Evolutionary conservation across 1,139 yeast species (phyloP).

Genomic region (Hyphopichia pseudoburtonii): DNA sequence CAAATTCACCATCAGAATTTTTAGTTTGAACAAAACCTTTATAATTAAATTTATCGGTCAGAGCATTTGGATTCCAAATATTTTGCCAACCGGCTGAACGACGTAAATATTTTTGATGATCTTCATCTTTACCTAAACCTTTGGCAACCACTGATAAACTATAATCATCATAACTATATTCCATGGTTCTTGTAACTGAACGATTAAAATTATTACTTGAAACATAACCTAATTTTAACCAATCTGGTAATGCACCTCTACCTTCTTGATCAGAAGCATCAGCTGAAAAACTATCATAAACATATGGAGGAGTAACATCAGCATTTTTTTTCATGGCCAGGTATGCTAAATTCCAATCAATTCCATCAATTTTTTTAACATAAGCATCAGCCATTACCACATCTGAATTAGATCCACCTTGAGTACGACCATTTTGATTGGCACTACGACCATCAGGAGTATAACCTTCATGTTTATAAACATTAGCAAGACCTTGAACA

Average conservation of each 20-base stretch:
- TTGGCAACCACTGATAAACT: slow-evolving; percentile 34
- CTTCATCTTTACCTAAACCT: slow-evolving; percentile 24
- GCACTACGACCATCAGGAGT: slow-evolving; percentile 42
- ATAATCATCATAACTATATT: slow-evolving; percentile 39
- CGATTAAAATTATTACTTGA: slow-evolving; percentile 31
- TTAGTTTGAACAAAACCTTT: slow-evolving; percentile 36
- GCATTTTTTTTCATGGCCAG: slow-evolving; percentile 39
- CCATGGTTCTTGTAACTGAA: slow-evolving; percentile 37
- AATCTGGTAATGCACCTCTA: slow-evolving; percentile 33
- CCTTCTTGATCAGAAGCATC: slow-evolving; percentile 31
- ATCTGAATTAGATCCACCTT: slow-evolving; percentile 42
- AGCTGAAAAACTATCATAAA: slow-evolving; percentile 23
- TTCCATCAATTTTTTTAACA: slow-evolving; percentile 22
- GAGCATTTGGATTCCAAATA: slow-evolving; percentile 34
- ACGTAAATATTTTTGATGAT: slow-evolving; percentile 27
- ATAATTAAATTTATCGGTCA: slow-evolving; percentile 17
- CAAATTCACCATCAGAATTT: slow-evolving; percentile 29
- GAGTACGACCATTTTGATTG: slow-evolving; percentile 39
- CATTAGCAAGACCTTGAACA: slow-evolving; percentile 28
- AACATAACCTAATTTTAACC: slow-evolving; percentile 29
- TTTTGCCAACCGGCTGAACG: slow-evolving; percentile 39
- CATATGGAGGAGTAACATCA: slow-evolving; percentile 29
- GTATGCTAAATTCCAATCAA: slow-evolving; percentile 33
- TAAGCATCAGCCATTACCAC: slow-evolving; percentile 41
- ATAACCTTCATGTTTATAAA: slow-evolving; percentile 33